Evolutionary conservation across 1,139 yeast species (phyloP).

Genomic region (Saccharomycopsis hybrid): DNA sequence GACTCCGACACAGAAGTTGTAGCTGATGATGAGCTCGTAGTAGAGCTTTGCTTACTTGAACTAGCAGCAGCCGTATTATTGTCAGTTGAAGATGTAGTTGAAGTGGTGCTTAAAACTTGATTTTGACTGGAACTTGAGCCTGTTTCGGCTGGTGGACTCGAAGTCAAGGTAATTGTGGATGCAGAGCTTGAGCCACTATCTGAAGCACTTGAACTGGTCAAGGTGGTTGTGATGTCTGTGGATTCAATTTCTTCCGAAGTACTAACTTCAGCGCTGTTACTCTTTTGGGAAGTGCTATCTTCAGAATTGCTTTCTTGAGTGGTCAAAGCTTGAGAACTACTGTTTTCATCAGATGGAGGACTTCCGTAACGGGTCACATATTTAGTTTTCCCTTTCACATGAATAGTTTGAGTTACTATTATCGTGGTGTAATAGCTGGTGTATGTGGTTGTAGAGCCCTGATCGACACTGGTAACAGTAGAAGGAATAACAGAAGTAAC

Average conservation of each 20-base stretch:
- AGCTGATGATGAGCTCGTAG: not conserved
- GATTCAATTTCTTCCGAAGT: not conserved
- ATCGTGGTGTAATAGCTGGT: constrained; percentile 21
- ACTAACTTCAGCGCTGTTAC: not conserved
- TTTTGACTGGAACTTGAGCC: not conserved
- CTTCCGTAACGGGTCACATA: constrained; percentile 19
- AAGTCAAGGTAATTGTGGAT: no score
- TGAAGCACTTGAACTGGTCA: not conserved
- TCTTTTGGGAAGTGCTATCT: not conserved
- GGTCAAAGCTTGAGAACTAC: not conserved
- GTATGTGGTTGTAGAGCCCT: constrained; percentile 20
- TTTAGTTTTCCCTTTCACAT: constrained; percentile 15
- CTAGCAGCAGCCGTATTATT: not conserved
- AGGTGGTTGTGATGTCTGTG: not conserved
- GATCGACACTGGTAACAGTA: constrained; percentile 17
- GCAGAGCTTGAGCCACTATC: not conserved
- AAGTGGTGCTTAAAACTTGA: not conserved
- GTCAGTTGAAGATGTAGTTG: not conserved
- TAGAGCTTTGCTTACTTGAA: no score
- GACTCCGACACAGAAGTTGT: not conserved
- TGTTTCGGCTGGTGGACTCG: not conserved
- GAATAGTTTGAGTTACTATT: constrained; percentile 19
- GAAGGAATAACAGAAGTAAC: constrained; percentile 17
- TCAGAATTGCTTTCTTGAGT: not conserved
- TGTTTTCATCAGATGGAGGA: constrained; percentile 4